A percentile compares a stretch with the other conserved stretches of the same genome.
These are phyloP conservation scores for Candida ovalis DNA, from an alignment of 805 yeast genomes.

Conservation along the genomic window DNA sequence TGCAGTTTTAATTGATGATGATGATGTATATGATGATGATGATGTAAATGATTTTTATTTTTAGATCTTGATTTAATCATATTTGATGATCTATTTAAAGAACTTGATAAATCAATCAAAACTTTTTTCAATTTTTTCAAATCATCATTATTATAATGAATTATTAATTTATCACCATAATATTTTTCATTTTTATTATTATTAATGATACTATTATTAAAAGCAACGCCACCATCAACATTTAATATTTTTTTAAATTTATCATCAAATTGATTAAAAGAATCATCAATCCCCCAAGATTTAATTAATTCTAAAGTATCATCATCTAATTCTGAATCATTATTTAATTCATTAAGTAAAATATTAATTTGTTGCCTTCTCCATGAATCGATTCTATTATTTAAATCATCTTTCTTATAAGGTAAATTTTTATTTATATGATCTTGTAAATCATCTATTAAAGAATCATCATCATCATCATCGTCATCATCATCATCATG, in stretches of 20 bases:
- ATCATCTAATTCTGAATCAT: constrained; percentile 8
- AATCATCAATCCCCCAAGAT: constrained; percentile 32
- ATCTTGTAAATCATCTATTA: constrained; percentile 25
- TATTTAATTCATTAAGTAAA: constrained; percentile 18
- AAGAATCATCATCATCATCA: constrained; percentile 26
- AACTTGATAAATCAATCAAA: constrained; percentile 18
- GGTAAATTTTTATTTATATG: constrained; percentile 16
- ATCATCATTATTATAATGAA: constrained; percentile 19
- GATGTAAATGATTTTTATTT: neutral
- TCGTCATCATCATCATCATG: constrained; percentile 18
- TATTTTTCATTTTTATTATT: neutral
- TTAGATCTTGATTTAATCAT: neutral
- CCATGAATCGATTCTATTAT: constrained; percentile 29
- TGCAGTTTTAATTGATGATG: neutral
- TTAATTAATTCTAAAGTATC: constrained; percentile 26
- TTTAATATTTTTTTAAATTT: neutral
- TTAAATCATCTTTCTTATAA: constrained; percentile 22
- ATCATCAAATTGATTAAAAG: neutral
- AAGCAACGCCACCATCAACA: neutral
- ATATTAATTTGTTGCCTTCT: constrained; percentile 26
- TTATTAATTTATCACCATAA: constrained; percentile 23
- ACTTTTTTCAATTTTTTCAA: constrained; percentile 17
- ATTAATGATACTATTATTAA: constrained; percentile 1
- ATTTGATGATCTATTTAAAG: constrained; percentile 8
- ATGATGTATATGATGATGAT: constrained; percentile 1